These are phyloP conservation scores for Iris macrosiphon DNA, from an alignment of 106 monocot genomes.

Conservation along the genomic window DNA sequence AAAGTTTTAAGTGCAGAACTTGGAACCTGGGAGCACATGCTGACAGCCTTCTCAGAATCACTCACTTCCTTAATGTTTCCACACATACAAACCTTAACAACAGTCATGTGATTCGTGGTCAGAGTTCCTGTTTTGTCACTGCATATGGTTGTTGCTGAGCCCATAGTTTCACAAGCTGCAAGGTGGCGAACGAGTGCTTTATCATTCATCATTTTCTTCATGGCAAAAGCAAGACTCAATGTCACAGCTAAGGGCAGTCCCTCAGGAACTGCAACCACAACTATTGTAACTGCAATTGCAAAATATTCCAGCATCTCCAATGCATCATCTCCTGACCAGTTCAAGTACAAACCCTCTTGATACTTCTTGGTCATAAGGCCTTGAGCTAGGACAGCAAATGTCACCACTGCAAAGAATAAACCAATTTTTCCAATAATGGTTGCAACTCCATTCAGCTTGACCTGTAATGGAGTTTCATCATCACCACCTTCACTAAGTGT, in stretches of 20 bases:
- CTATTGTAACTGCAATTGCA: slow-evolving; percentile 19
- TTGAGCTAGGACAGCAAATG: slow-evolving; percentile 14
- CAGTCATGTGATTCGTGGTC: slow-evolving; percentile 24
- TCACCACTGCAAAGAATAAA: slow-evolving; percentile 12
- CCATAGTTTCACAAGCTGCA: slow-evolving; percentile 28
- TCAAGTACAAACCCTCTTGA: not conserved
- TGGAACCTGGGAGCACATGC: slow-evolving; percentile 3
- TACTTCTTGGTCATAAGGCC: not conserved
- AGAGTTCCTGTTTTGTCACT: slow-evolving; percentile 25
- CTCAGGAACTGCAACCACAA: slow-evolving; percentile 27
- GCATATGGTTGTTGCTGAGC: slow-evolving; percentile 17
- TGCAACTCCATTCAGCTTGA: slow-evolving; percentile 21
- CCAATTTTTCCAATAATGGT: slow-evolving; percentile 19
- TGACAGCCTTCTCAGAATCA: not conserved
- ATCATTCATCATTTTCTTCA: slow-evolving; percentile 29
- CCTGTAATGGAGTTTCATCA: slow-evolving; percentile 26
- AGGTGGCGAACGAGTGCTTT: slow-evolving; percentile 17
- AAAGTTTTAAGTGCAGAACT: slow-evolving; percentile 3
- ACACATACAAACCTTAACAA: slow-evolving; percentile 17
- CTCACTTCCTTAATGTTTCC: slow-evolving; percentile 6
- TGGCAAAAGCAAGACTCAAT: slow-evolving; percentile 20
- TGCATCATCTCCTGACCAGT: slow-evolving; percentile 23
- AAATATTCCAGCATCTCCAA: slow-evolving; percentile 15
- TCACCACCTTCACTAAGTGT: slow-evolving; percentile 15
- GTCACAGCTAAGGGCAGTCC: slow-evolving; percentile 28